A percentile compares a stretch with the other conserved stretches of the same genome.
phyloP scores from a whole-genome alignment of 2,329 filamentous ascomycete genomes.

The Ciborinia camelliae region DNA sequence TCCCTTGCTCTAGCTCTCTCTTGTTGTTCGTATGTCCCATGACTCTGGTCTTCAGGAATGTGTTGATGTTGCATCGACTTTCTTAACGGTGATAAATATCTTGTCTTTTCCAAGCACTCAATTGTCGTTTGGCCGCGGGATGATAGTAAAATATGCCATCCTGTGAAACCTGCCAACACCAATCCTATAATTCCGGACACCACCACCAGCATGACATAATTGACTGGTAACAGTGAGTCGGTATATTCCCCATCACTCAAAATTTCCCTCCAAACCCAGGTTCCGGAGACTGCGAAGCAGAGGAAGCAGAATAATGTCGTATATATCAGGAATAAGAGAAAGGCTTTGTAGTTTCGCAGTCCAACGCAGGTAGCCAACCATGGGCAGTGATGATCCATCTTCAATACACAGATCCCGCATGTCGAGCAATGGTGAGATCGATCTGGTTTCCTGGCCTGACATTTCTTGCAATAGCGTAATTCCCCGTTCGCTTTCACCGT shows the following conservation, averaged over 20 bases:
- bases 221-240: conserved; percentile 79
- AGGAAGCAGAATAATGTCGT: conserved; percentile 82
- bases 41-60: conserved; percentile 43
- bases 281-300: conserved; percentile 69
- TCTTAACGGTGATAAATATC: conserved; percentile 80
- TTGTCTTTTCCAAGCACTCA: conserved; percentile 91
- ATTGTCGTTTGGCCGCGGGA: conserved; percentile 85
- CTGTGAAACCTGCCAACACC: conserved; percentile 83
- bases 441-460: conserved; percentile 89
- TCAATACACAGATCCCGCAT: conserved; percentile 89
- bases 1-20: conserved; percentile 63
- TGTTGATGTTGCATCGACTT: conserved; percentile 65
- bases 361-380: conserved; percentile 97
- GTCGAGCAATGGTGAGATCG: conserved; percentile 96
- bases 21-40: conserved; percentile 45
- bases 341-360: conserved; percentile 91
- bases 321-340: conserved; percentile 88
- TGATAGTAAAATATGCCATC: conserved; percentile 85
- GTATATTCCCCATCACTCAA: conserved; percentile 65
- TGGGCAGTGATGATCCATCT: conserved; percentile 99
- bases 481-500: conserved; percentile 92
- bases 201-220: conserved; percentile 84
- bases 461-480: conserved; percentile 94
- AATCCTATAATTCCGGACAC: conserved; percentile 87
- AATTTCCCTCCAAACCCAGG: conserved; percentile 85